These are phyloP conservation scores for Ochetophila trinervis DNA, from an alignment of 306 rosid species.

Conservation along the genomic window DNA sequence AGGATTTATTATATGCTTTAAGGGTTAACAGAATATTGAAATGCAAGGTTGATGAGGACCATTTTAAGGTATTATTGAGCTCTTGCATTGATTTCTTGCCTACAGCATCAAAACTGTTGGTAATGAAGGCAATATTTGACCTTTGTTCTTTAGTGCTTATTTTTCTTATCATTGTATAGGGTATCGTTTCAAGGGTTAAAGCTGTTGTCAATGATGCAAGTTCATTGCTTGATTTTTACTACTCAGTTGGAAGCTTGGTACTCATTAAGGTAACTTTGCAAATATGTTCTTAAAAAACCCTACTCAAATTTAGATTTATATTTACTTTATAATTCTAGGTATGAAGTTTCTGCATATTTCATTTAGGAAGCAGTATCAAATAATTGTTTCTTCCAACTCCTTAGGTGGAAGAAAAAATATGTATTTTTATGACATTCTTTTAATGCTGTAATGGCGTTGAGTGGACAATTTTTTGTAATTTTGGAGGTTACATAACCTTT, in stretches of 20 bases:
- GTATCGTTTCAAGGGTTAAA: constrained; percentile 53
- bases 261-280: constrained; percentile 61
- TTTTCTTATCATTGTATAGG: constrained; percentile 45
- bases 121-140: constrained; percentile 12
- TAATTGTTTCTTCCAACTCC: not conserved
- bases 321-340: not conserved
- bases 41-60: constrained; percentile 52
- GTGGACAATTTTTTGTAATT: not conserved
- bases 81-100: constrained; percentile 13
- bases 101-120: constrained; percentile 19
- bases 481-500: not conserved
- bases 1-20: constrained; percentile 73
- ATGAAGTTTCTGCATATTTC: constrained; percentile 1
- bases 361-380: not conserved
- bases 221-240: constrained; percentile 66
- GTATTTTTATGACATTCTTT: not conserved
- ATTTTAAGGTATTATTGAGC: constrained; percentile 51
- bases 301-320: not conserved
- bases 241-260: constrained; percentile 71
- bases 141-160: constrained; percentile 9
- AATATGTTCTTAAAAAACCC: not conserved
- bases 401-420: not conserved
- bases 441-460: not conserved
- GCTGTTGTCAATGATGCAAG: constrained; percentile 56
- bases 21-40: constrained; percentile 62